Conservation (phyloP, 148 eudicot genomes). For the Camellia lanceoleosa region DNA sequence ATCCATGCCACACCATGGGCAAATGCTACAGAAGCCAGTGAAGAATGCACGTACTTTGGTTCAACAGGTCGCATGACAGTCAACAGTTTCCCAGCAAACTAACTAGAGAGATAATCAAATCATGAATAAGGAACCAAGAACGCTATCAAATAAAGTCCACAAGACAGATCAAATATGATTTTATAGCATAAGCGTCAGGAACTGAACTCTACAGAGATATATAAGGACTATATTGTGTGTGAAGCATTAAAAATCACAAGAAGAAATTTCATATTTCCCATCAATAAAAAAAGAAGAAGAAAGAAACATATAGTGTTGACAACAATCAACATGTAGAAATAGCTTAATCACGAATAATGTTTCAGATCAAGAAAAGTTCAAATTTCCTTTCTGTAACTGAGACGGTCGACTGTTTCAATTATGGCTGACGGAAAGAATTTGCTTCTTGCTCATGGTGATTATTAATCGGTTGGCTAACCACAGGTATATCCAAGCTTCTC, state of each 20-base stretch:
- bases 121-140: too few species aligned
- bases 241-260: background rate
- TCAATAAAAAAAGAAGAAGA: background rate
- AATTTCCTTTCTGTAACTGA: background rate
- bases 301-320: background rate
- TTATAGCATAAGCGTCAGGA: too few species aligned
- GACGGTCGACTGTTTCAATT: constrained; percentile 6
- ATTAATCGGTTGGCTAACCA: constrained; percentile 45
- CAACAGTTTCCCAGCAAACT: too few species aligned
- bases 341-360: background rate
- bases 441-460: constrained; percentile 43
- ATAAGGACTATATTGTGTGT: too few species aligned
- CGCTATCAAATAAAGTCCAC: too few species aligned
- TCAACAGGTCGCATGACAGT: too few species aligned
- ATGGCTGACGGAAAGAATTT: constrained; percentile 35
- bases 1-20: background rate
- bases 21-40: background rate
- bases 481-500: constrained; percentile 75
- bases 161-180: too few species aligned
- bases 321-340: background rate
- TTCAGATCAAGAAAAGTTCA: constrained; percentile 7
- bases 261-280: background rate
- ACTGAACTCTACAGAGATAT: too few species aligned
- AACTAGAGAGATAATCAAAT: too few species aligned
- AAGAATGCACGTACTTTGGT: background rate